Conservation (phyloP, 176 grass and related monocot genomes). For the Saccharum officinarum region DNA sequence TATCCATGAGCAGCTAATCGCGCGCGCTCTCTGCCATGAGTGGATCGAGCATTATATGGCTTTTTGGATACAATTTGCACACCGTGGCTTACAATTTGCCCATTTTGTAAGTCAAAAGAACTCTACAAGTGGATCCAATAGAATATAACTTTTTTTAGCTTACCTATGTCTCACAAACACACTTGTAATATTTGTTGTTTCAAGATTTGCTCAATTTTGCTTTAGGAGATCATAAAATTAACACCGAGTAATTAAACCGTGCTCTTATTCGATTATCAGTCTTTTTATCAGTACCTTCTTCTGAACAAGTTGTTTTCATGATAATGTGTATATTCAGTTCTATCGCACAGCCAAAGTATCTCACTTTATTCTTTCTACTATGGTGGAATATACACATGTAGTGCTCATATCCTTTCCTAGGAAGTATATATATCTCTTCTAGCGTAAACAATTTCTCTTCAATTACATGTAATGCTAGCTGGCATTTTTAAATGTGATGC, state of each 20-base stretch:
- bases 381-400: not conserved
- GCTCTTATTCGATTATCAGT: not conserved
- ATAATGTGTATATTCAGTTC: not conserved
- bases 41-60: constrained; percentile 21
- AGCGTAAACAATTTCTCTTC: not conserved
- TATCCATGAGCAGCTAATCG: constrained; percentile 2
- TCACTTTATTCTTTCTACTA: not conserved
- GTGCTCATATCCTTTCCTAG: not conserved
- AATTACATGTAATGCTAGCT: not conserved
- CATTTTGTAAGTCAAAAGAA: not conserved
- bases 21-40: not conserved
- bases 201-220: not conserved
- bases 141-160: not conserved
- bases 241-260: not conserved
- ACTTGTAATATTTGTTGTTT: not conserved
- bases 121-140: not conserved
- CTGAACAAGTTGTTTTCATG: not conserved
- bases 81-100: not conserved
- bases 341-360: not conserved
- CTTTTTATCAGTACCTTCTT: not conserved
- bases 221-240: not conserved
- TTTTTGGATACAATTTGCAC: not conserved
- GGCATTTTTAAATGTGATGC: not conserved
- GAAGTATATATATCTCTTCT: not conserved
- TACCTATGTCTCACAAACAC: not conserved